Percentiles rank a stretch among this genome's conserved stretches.
Evolutionary conservation across 1,284 basidiomycete species (phyloP).

Genomic region (Volvariella surrecta): DNA sequence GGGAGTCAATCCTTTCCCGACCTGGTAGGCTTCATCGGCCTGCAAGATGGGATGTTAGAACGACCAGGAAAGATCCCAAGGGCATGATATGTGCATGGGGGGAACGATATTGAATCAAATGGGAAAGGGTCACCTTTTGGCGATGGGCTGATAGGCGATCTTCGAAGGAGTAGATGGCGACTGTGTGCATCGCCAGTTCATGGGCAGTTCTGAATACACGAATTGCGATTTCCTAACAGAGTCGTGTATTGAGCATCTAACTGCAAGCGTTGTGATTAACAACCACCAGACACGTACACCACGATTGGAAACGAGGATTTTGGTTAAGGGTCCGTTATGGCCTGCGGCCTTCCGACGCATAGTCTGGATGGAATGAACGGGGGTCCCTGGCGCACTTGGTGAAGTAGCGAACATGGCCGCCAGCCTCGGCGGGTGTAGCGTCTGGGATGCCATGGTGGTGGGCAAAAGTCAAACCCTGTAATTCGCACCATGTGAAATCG

Average conservation of each 20-base stretch:
- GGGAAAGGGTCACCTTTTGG: conserved; percentile 71
- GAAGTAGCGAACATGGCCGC: conserved; percentile 61
- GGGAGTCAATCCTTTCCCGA: conserved; percentile 92
- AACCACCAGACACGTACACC: conserved; percentile 51
- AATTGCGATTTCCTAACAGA: conserved; percentile 90
- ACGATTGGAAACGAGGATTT: conserved; percentile 93
- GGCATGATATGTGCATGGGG: too few species aligned
- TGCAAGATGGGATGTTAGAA: conserved; percentile 19
- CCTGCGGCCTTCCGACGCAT: conserved; percentile 90
- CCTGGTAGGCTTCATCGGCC: conserved; percentile 98
- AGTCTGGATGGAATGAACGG: conserved; percentile 82
- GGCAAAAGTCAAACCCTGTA: conserved; percentile 4
- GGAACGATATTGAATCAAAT: too few species aligned
- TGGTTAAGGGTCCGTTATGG: conserved; percentile 84
- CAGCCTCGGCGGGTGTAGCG: conserved; percentile 65
- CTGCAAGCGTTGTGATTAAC: conserved; percentile 3
- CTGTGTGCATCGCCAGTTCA: conserved; percentile 98
- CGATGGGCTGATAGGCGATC: conserved; percentile 96
- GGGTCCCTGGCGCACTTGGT: conserved; percentile 71
- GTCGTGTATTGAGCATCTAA: not conserved
- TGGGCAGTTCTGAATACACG: conserved; percentile 98
- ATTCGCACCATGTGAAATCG: too few species aligned
- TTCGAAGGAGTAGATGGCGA: conserved; percentile 97
- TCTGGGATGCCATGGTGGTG: conserved; percentile 35
- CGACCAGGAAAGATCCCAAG: too few species aligned